Evolutionary conservation across 1,284 basidiomycete genomes (phyloP), one percentile per base, ranked within the genome.

Genomic region (Ustilago tritici): DNA sequence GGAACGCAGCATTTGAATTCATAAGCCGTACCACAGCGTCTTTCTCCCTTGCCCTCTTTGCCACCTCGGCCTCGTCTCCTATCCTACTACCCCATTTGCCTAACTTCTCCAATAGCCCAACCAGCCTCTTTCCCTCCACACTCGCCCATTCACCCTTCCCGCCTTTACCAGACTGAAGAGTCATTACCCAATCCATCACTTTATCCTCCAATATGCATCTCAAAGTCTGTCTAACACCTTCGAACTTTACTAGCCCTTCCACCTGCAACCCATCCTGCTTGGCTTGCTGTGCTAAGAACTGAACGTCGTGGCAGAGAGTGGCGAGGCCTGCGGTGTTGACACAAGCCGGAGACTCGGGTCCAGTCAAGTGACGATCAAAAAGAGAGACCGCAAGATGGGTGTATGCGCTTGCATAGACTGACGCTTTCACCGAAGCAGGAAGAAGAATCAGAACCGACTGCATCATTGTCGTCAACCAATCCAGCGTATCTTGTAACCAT

Each of bases 381-480:
- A 99, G 88, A 76, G 92, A 93, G 62, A 92, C 90, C 0, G 94
- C 92, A 64, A 98, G 93, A 83, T 96, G 93, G 38, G 89, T 88
- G 46, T 96, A 89, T 14, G 96, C 95, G 43, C 91, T 92, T 76
- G 90, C 90, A 86, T 97, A 99, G 14, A 94, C 93, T 71, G 93
- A 91, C 56, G 93, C 92, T 87, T 96, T 96, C 87, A 95, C 92
- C 7, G 88, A 87, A 65, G 94, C 92, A 70, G 88, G 88, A 40
- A 90, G 78, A 10, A 93, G 91, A 83, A 97, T 92, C 57, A 93
- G 89, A 19, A 98, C 92, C 35, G 93, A 93, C 86, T 98, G 96
- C 77, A 99, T 95, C 77, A 98, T 94, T 1, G 95, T 97, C 46
- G 93, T 94, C 52, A 99, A 89, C 93, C 96, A 99, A 81, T 95